Evolutionary conservation across 371 early-diverging fungal species (phyloP), one percentile per base, ranked within the genome.

Genomic region (Mucor irregularis): DNA sequence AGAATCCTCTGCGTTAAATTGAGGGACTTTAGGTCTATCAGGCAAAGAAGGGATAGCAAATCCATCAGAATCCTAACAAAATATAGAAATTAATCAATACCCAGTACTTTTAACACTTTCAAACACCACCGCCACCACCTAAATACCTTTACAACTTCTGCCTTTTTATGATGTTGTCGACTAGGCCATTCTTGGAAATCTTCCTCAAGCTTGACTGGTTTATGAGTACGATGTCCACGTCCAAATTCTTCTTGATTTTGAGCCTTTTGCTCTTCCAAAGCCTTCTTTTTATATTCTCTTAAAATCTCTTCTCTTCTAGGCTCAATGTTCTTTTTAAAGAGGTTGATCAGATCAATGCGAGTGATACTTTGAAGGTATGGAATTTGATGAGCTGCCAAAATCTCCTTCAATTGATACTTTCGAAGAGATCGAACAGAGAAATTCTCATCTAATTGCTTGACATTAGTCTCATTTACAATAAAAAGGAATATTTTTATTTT

Each of bases 401-500:
- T 64, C 5, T 64, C 58, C 21, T 58, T 45, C 2, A 64, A 25
- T 29, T 64, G 58, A 26, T 43, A 45, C n/a, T 54, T 64, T 28
- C 58, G 53, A 4, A 58, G 45, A n/a, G 54, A 52, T 5, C 64
- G 38, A 2, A 64, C 5, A 26, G 58, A 49, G 26, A 62, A 62
- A 11, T 43, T 25, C 1, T 51, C 53, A 11, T 62, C 63, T 62
- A 42, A 19, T 7, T 14, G n/a, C 14, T 16, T 4, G 19, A n/a
- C 4, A 5, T n/a, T 21, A 19, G 5, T n/a, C n/a, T n/a, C 4
- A 21, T 5, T 1, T n/a, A 16, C n/a, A 38, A 38, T 19, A 38
- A 38, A 38, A 17, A 19, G 17, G 16, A 19, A 30, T 42, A 7
- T 52, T 30, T 22, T 34, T 25, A 33, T 1, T 37, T 25, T n/a